These are phyloP conservation scores for Suaeda aralocaspica DNA, from an alignment of 148 eudicot genomes.

Conservation along the genomic window DNA sequence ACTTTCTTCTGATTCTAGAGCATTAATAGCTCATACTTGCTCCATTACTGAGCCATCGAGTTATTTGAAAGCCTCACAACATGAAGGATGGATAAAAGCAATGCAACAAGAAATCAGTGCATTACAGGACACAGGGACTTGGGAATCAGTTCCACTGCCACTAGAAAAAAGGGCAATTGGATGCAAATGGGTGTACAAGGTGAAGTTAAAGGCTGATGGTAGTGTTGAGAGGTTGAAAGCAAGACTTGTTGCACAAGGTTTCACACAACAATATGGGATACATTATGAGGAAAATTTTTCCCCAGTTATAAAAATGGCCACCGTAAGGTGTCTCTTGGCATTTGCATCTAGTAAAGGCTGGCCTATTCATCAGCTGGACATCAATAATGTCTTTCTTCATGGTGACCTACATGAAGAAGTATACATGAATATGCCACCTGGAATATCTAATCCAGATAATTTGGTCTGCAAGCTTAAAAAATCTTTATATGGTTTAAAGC, in stretches of 20 bases:
- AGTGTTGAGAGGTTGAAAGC: neutral
- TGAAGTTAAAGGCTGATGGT: neutral
- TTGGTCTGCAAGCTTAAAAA: too few relatives aligned
- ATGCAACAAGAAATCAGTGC: neutral
- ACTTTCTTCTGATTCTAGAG: too few relatives aligned
- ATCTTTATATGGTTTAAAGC: too few relatives aligned
- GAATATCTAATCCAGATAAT: too few relatives aligned
- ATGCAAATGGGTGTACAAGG: neutral
- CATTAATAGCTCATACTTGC: too few relatives aligned
- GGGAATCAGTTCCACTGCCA: neutral
- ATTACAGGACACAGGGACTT: too few relatives aligned
- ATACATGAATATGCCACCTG: too few relatives aligned
- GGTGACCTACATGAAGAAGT: too few relatives aligned
- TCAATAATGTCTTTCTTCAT: too few relatives aligned
- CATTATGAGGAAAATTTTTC: neutral
- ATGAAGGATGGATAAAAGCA: neutral
- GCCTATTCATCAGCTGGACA: neutral
- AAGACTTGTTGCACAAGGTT: neutral
- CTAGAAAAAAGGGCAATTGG: neutral
- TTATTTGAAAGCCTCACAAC: neutral
- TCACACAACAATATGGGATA: neutral
- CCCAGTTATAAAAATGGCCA: neutral
- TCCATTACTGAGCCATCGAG: neutral
- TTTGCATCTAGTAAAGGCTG: neutral
- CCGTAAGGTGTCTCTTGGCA: neutral